These are phyloP conservation scores for Aspergillus kassunensis DNA, from an alignment of 495 filamentous ascomycete genomes.

Conservation along the genomic window DNA sequence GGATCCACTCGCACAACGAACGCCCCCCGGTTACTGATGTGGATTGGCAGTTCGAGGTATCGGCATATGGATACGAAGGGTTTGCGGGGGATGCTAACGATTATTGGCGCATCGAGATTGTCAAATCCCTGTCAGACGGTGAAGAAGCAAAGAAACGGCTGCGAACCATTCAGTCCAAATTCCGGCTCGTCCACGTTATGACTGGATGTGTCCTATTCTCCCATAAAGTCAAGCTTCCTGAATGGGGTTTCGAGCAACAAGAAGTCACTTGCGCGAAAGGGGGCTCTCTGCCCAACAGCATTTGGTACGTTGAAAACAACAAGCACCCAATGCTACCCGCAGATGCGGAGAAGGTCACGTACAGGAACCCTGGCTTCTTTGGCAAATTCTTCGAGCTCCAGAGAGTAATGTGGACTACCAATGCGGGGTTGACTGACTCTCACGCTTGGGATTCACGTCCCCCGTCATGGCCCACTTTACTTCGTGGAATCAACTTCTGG, in stretches of 20 bases:
- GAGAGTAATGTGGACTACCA: conserved; percentile 98
- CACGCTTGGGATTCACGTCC: conserved; percentile 98
- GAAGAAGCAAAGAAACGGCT: conserved; percentile 76
- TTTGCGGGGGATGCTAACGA: conserved; percentile 98
- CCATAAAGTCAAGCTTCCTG: conserved; percentile 96
- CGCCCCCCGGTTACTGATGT: conserved; percentile 96
- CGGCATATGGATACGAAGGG: conserved; percentile 95
- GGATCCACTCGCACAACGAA: conserved; percentile 94
- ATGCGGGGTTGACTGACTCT: conserved; percentile 91
- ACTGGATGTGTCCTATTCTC: conserved; percentile 95
- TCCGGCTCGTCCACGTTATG: conserved; percentile 92
- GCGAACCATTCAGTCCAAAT: conserved; percentile 94
- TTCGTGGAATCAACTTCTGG: conserved; percentile 99
- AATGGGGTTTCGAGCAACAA: conserved; percentile 96
- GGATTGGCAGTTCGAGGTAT: conserved; percentile 98
- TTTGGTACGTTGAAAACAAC: conserved; percentile 95
- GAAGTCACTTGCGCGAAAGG: conserved; percentile 96
- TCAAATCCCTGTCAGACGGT: conserved; percentile 82
- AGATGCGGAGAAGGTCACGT: conserved; percentile 89
- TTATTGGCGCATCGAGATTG: conserved; percentile 88
- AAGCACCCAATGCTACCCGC: conserved; percentile 69
- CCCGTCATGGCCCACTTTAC: conserved; percentile 86
- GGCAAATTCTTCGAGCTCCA: conserved; percentile 99
- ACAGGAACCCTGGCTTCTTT: conserved; percentile 89
- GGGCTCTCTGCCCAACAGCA: conserved; percentile 88